These are phyloP conservation scores for Astraeus odoratus DNA, from an alignment of 768 basidiomycete genomes.

Conservation along the genomic window DNA sequence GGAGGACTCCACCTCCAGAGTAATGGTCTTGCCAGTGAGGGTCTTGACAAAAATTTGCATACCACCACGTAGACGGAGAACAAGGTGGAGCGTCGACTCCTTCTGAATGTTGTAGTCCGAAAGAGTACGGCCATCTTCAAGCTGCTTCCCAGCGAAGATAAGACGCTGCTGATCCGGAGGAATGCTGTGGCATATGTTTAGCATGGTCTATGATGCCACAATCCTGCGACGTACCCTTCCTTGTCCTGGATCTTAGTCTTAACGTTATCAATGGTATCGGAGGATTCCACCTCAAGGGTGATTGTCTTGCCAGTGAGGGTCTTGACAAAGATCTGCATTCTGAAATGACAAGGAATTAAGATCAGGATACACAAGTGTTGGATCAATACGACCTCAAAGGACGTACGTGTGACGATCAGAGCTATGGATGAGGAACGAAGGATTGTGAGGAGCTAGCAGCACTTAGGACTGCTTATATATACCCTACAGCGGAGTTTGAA, in stretches of 20 bases:
- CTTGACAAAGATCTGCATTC: not conserved
- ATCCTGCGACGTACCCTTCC: not conserved
- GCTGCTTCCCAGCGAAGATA: not conserved
- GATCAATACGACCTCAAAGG: no score
- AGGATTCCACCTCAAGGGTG: not conserved
- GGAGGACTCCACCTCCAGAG: not conserved
- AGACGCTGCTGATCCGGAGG: not conserved
- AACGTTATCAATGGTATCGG: not conserved
- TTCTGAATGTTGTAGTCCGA: constrained; percentile 39
- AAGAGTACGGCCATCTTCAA: constrained; percentile 3
- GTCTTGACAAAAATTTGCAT: constrained; percentile 67
- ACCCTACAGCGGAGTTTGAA: no score
- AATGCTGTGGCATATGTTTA: not conserved
- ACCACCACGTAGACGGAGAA: constrained; percentile 63
- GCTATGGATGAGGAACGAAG: no score
- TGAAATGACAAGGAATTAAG: no score
- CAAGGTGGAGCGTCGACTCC: constrained; percentile 81
- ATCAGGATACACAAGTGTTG: no score
- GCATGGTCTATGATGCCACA: no score
- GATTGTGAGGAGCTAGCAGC: no score
- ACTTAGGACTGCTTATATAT: no score
- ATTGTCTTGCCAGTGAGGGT: not conserved
- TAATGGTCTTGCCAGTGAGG: constrained; percentile 35
- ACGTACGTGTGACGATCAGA: no score
- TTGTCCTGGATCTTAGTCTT: not conserved